Base-by-base conservation (phyloP, 2,329 filamentous ascomycete species). In the Setomelanomma holmii region DNA sequence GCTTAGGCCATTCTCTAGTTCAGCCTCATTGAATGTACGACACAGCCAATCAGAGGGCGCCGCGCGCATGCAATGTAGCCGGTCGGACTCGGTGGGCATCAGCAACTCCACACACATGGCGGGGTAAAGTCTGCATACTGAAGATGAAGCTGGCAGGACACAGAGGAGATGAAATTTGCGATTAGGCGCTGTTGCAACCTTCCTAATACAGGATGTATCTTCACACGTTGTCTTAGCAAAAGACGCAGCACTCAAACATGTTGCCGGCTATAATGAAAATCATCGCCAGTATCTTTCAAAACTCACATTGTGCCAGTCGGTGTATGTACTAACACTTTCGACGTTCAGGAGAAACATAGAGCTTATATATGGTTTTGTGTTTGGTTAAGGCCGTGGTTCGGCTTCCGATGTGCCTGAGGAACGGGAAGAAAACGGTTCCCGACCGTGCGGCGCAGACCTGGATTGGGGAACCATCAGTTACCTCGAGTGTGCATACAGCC, bases 61-160 rank as follows among this genome's bases (percentile, higher is more conserved):
- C 5, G 27, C n/a, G n/a, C n/a, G n/a, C 14, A 30, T 30, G 27
- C 27, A 30, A 14, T 17, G 5, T 20, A 40, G 23, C 19, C 20
- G 22, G 34, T 50, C 40, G 40, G 34, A 50, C 41, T 22, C 19
- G 36, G 40, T 36, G 33, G n/a, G 27, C n/a, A 19, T 21, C 20
- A 17, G 12, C 2, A 20, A 22, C 19, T 22, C 22, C 38, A 19
- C 22, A 12, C n/a, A 23, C 17, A 22, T n/a, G 19, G 38, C 19
- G 38, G 38, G 38, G 38, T 40, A 40, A 40, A 40, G n/a, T 8
- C 11, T 40, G 38, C 22, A 22, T 20, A 14, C 22, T 22, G 20
- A 22, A 40, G 38, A 16, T 14, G 27, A 30, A 30, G 14, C 10
- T 8, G 14, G 27, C 14, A 30, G 22, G 38, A 40, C 20, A 40